Evolutionary conservation across 2,329 filamentous ascomycete species (phyloP).

Genomic region (Fusarium vanettenii): DNA sequence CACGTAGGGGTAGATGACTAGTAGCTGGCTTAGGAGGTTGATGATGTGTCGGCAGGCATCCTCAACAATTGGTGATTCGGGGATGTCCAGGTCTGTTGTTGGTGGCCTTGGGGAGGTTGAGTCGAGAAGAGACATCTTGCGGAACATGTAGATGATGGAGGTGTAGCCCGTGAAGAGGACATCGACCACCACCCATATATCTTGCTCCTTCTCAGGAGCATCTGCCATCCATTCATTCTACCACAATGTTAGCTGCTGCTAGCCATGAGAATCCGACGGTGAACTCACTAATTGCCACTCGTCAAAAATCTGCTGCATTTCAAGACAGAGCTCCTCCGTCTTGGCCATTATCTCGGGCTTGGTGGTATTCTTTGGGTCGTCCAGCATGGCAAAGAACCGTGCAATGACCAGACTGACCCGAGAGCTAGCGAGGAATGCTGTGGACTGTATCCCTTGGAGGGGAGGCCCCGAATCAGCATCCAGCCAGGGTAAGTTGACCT

Average conservation of each 20-base stretch:
- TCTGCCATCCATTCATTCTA: slow-evolving; percentile 42
- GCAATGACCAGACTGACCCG: slow-evolving; percentile 45
- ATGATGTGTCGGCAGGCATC: slow-evolving; percentile 41
- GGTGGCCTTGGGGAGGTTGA: slow-evolving; percentile 42
- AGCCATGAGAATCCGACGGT: rapidly evolving
- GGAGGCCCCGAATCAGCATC: slow-evolving; percentile 32
- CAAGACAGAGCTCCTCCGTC: slow-evolving; percentile 43
- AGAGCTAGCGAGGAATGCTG: slow-evolving; percentile 44
- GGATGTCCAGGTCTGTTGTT: slow-evolving; percentile 43
- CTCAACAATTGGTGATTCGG: slow-evolving; percentile 44
- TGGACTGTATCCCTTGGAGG: slow-evolving; percentile 39
- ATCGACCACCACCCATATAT: slow-evolving; percentile 45
- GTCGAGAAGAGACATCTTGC: slow-evolving; percentile 45
- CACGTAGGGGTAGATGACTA: slow-evolving; percentile 38
- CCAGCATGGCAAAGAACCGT: slow-evolving; percentile 46
- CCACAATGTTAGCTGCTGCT: not conserved
- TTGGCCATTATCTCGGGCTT: slow-evolving; percentile 39
- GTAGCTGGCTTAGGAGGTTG: slow-evolving; percentile 26
- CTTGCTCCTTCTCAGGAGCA: slow-evolving; percentile 29
- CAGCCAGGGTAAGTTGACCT: slow-evolving; percentile 48
- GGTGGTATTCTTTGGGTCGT: slow-evolving; percentile 32
- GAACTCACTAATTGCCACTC: slow-evolving; percentile 45
- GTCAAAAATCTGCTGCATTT: slow-evolving; percentile 41
- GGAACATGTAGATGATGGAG: slow-evolving; percentile 49
- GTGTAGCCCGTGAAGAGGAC: slow-evolving; percentile 46